Evolutionary conservation across 2,329 filamentous ascomycete genomes (phyloP).

Genomic region (Ophiosphaerella narmari): DNA sequence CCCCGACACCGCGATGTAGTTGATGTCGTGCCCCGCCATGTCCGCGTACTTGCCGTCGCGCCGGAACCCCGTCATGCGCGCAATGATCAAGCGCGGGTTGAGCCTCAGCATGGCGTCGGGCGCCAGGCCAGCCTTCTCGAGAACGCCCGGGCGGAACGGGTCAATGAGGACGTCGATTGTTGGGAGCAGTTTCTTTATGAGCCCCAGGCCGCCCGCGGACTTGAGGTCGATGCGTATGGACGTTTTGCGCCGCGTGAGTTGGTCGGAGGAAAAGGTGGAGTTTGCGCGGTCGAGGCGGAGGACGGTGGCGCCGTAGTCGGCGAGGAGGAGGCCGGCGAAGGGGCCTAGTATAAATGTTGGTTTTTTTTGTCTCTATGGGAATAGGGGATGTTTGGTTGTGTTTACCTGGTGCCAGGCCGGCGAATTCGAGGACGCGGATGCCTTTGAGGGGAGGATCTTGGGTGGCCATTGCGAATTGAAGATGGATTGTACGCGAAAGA

Average conservation of each 20-base stretch:
- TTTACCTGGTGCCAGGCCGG: slow-evolving; percentile 63
- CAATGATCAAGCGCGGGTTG: slow-evolving; percentile 80
- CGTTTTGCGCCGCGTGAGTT: slow-evolving; percentile 78
- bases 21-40: slow-evolving; percentile 97
- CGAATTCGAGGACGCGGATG: slow-evolving; percentile 67
- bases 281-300: slow-evolving; percentile 77
- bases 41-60: slow-evolving; percentile 80
- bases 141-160: slow-evolving; percentile 87
- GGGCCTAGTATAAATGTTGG: slow-evolving; percentile 62
- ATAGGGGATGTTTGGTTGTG: background rate
- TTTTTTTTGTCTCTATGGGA: background rate
- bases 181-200: slow-evolving; percentile 69
- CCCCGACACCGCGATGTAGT: slow-evolving; percentile 89
- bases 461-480: slow-evolving; percentile 24
- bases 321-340: slow-evolving; percentile 81
- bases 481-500: background rate
- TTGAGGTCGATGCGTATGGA: slow-evolving; percentile 84
- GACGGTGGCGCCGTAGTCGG: slow-evolving; percentile 84
- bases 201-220: slow-evolving; percentile 61
- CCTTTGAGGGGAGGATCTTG: slow-evolving; percentile 57
- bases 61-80: slow-evolving; percentile 86
- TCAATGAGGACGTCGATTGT: slow-evolving; percentile 83
- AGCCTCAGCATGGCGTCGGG: slow-evolving; percentile 64
- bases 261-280: slow-evolving; percentile 66
- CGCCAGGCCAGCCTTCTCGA: slow-evolving; percentile 80